Conservation (phyloP, 352 stramenopile genomes). For the Phytophthora brassicae region DNA sequence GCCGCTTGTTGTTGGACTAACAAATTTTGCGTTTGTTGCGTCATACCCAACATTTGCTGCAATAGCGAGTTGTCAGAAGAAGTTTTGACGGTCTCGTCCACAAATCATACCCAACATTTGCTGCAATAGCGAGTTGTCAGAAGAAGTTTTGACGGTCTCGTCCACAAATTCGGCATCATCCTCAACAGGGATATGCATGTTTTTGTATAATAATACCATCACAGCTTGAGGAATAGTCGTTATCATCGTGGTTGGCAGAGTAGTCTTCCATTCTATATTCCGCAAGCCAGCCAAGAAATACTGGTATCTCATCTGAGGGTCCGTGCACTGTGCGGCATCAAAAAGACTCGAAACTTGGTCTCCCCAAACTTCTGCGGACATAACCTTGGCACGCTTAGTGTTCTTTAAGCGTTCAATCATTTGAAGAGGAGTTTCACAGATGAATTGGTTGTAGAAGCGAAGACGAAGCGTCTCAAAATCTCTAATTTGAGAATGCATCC, state of each 20-base stretch:
- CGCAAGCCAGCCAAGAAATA: not conserved
- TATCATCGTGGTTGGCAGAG: not conserved
- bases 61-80: too few species aligned
- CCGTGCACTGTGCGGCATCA: not conserved
- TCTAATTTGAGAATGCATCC: constrained; percentile 1
- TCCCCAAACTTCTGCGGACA: too few species aligned
- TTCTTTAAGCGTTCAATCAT: too few species aligned
- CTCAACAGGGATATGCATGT: too few species aligned
- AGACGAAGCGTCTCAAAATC: too few species aligned
- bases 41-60: too few species aligned
- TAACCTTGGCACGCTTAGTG: too few species aligned
- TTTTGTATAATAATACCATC: not conserved
- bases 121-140: not conserved
- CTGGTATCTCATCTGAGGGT: constrained; percentile 4
- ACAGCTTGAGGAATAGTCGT: not conserved
- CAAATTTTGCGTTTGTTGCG: not conserved
- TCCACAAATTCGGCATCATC: not conserved
- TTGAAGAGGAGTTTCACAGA: too few species aligned
- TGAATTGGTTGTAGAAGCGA: too few species aligned
- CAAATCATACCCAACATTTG: too few species aligned
- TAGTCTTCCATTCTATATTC: not conserved
- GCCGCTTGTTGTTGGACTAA: not conserved
- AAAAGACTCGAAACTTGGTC: not conserved
- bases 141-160: not conserved
- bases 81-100: too few species aligned